A percentile compares a stretch with the other conserved stretches of the same genome.
phyloP scores from a whole-genome alignment of 495 filamentous ascomycete genomes.

The Penicillium silybi region DNA sequence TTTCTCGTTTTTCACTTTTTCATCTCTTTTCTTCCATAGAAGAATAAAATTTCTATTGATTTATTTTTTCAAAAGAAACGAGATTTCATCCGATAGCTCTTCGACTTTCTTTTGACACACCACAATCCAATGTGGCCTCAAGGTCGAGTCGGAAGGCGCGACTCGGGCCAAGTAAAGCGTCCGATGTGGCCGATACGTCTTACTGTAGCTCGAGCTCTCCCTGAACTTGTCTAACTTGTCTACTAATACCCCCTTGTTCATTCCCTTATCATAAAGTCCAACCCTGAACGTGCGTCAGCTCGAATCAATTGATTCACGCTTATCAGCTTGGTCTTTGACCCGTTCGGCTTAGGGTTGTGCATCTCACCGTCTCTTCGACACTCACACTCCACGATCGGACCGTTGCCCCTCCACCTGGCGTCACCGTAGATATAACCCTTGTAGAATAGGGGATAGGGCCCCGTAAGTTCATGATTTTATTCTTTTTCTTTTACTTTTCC shows the following conservation, averaged over 20 bases:
- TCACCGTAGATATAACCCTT: constrained; percentile 13
- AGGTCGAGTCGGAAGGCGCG: too few species aligned
- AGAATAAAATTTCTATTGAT: too few species aligned
- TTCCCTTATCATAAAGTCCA: not conserved
- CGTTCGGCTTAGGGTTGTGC: not conserved
- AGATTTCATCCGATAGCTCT: not conserved
- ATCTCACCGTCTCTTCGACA: constrained; percentile 18
- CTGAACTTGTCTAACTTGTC: not conserved
- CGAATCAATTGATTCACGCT: constrained; percentile 16
- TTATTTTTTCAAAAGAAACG: too few species aligned
- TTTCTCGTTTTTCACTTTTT: not conserved
- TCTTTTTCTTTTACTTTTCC: constrained; percentile 6
- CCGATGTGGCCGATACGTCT: too few species aligned
- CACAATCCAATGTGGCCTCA: too few species aligned
- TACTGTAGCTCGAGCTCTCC: not conserved
- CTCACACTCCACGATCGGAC: too few species aligned
- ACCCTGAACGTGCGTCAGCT: constrained; percentile 2
- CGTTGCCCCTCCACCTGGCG: constrained; percentile 18
- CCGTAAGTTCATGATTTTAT: constrained; percentile 7
- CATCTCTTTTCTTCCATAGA: not conserved
- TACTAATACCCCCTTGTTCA: not conserved
- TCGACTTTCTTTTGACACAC: too few species aligned
- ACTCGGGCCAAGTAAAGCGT: too few species aligned
- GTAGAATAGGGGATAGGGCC: not conserved
- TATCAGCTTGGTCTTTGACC: constrained; percentile 9